A percentile compares a stretch with the other conserved stretches of the same genome.
Conservation (phyloP, 2,329 filamentous ascomycete species). For the Fusarium sororula region DNA sequence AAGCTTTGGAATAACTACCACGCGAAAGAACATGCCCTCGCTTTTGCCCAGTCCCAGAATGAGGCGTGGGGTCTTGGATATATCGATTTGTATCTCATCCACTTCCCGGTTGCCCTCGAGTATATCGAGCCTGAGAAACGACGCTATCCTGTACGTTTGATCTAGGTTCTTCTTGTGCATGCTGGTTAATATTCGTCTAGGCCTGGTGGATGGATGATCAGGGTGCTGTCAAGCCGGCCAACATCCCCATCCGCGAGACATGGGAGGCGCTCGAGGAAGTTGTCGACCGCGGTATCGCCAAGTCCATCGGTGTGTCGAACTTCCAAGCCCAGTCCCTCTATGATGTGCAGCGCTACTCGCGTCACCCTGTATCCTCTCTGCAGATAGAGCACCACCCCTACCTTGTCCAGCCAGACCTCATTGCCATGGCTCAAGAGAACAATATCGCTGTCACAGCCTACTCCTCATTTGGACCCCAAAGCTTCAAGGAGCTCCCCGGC, state of each 20-base stretch:
- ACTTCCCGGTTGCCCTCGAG: slow-evolving; percentile 63
- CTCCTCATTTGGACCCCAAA: slow-evolving; percentile 70
- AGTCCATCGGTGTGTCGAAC: slow-evolving; percentile 81
- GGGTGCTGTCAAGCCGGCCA: slow-evolving; percentile 63
- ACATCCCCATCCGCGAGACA: slow-evolving; percentile 78
- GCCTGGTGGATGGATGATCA: slow-evolving; percentile 51
- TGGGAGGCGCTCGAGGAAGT: slow-evolving; percentile 81
- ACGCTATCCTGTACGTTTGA: slow-evolving; percentile 47
- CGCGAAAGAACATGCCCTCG: slow-evolving; percentile 76
- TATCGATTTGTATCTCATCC: slow-evolving; percentile 86
- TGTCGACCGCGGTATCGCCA: slow-evolving; percentile 71
- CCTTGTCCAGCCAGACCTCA: slow-evolving; percentile 66
- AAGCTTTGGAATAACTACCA: slow-evolving; percentile 95
- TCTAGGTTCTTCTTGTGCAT: neutral
- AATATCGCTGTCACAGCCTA: slow-evolving; percentile 71
- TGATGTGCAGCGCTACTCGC: slow-evolving; percentile 68
- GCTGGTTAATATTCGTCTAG: neutral
- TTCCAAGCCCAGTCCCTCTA: slow-evolving; percentile 70
- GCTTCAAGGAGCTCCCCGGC: slow-evolving; percentile 45
- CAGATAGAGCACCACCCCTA: slow-evolving; percentile 78
- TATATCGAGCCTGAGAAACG: slow-evolving; percentile 54
- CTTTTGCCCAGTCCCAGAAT: slow-evolving; percentile 77
- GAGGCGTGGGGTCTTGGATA: slow-evolving; percentile 84
- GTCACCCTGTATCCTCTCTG: slow-evolving; percentile 61
- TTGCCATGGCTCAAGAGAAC: slow-evolving; percentile 65